A percentile compares a stretch with the other conserved stretches of the same genome.
Conservation (phyloP, 1,284 basidiomycete species). For the Austroboletus rostrupii region DNA sequence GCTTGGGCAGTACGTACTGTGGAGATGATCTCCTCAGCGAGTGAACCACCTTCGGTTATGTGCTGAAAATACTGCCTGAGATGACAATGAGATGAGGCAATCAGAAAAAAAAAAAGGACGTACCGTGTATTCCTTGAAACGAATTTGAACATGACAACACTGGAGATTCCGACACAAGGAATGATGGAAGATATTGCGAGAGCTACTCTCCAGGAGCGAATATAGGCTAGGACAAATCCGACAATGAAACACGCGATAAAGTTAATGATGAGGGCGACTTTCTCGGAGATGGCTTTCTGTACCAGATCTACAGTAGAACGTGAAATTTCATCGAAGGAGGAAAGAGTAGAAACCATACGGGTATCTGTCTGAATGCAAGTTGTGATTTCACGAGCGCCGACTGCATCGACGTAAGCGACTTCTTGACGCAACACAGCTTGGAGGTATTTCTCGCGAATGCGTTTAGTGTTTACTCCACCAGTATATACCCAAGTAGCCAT, state of each 20-base stretch:
- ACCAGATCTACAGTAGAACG: slow-evolving; percentile 60
- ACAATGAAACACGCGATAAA: slow-evolving; percentile 69
- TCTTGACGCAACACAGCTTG: slow-evolving; percentile 78
- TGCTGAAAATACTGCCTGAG: slow-evolving; percentile 61
- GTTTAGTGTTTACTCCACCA: slow-evolving; percentile 84
- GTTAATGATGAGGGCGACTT: slow-evolving; percentile 67
- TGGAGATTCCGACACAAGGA: slow-evolving; percentile 81
- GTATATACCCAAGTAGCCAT: slow-evolving; percentile 90
- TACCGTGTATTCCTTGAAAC: slow-evolving; percentile 70
- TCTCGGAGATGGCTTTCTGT: slow-evolving; percentile 87
- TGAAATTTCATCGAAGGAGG: neutral
- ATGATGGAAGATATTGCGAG: slow-evolving; percentile 85
- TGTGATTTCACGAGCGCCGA: slow-evolving; percentile 93
- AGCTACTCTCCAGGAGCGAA: slow-evolving; percentile 79
- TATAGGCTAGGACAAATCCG: slow-evolving; percentile 77
- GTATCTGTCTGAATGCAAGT: slow-evolving; percentile 93
- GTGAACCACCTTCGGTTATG: slow-evolving; percentile 77
- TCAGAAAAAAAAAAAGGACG: slow-evolving; percentile 27
- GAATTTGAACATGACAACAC: slow-evolving; percentile 77
- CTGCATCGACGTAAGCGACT: slow-evolving; percentile 87
- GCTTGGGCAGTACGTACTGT: slow-evolving; percentile 89
- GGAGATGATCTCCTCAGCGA: slow-evolving; percentile 94
- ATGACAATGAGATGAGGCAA: slow-evolving; percentile 1
- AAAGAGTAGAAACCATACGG: slow-evolving; percentile 42
- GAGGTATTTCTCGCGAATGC: slow-evolving; percentile 76